phyloP scores from a whole-genome alignment of 1,284 basidiomycete genomes.

The Cryptococcus hybrid region DNA sequence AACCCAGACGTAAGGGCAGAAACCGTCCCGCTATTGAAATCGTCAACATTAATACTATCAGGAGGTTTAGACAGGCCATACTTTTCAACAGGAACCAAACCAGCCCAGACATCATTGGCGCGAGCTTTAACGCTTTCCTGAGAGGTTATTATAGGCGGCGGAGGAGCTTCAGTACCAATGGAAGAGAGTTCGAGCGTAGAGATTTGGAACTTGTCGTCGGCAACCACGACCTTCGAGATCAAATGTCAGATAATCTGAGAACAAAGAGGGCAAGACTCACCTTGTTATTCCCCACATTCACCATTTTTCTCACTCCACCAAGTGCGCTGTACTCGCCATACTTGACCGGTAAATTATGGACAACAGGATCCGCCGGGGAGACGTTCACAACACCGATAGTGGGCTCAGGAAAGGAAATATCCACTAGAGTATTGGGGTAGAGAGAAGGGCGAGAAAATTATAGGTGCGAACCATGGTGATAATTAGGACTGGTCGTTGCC shows the following conservation, averaged over 20 bases:
- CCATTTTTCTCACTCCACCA: constrained; percentile 37
- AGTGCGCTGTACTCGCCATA: constrained; percentile 34
- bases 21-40: constrained; percentile 24
- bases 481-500: neutral
- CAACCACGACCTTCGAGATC: constrained; percentile 26
- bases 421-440: constrained; percentile 44
- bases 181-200: constrained; percentile 23
- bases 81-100: constrained; percentile 24
- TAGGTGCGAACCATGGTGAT: constrained; percentile 28
- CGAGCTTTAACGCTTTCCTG: constrained; percentile 20
- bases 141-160: constrained; percentile 18
- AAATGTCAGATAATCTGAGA: neutral
- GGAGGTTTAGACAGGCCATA: constrained; percentile 2
- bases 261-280: constrained; percentile 9
- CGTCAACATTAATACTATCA: neutral
- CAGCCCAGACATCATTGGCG: constrained; percentile 35
- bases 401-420: constrained; percentile 38
- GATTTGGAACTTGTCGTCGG: constrained; percentile 39
- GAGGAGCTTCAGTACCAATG: constrained; percentile 14
- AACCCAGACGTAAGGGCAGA: constrained; percentile 43
- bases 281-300: constrained; percentile 12
- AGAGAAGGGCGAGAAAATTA: constrained; percentile 45
- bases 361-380: constrained; percentile 31
- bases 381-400: constrained; percentile 13
- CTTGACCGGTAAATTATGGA: constrained; percentile 42